Evolutionary conservation across 331 rosid genomes (phyloP).

Genomic region (Rhamnella rubrinervis): DNA sequence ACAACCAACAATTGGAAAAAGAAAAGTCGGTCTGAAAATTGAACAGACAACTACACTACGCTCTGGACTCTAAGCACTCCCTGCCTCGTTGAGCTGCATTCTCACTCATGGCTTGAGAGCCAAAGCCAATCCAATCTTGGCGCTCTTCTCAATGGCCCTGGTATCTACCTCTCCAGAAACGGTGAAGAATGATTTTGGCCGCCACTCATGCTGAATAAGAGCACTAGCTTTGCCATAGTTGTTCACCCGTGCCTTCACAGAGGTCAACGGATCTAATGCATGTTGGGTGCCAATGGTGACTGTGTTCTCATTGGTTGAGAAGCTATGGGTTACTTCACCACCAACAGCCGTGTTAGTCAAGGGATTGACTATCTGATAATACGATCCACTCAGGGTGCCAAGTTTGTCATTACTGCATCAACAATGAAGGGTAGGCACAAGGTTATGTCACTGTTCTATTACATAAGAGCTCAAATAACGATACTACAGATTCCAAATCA

Average conservation of each 20-base stretch:
- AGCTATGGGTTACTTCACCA: slow-evolving; percentile 71
- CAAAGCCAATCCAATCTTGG: slow-evolving; percentile 78
- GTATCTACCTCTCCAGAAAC: slow-evolving; percentile 91
- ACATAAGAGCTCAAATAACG: background rate
- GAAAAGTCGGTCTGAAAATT: slow-evolving; percentile 28
- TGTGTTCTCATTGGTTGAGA: slow-evolving; percentile 71
- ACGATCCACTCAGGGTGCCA: slow-evolving; percentile 75
- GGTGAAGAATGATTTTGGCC: slow-evolving; percentile 82
- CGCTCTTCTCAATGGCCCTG: slow-evolving; percentile 79
- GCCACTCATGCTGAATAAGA: slow-evolving; percentile 95
- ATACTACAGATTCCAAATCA: background rate
- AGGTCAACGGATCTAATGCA: slow-evolving; percentile 70
- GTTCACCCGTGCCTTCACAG: slow-evolving; percentile 71
- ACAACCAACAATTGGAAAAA: slow-evolving; percentile 23
- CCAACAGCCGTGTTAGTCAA: slow-evolving; percentile 68
- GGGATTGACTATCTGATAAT: slow-evolving; percentile 66
- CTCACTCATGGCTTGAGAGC: slow-evolving; percentile 76
- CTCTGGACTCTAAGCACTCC: slow-evolving; percentile 36
- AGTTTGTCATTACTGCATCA: slow-evolving; percentile 75
- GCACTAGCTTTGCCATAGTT: slow-evolving; percentile 69
- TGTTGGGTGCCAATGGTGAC: slow-evolving; percentile 80
- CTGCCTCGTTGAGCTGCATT: slow-evolving; percentile 21
- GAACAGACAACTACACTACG: slow-evolving; percentile 29
- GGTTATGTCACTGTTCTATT: background rate
- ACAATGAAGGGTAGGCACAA: background rate